These are phyloP conservation scores for Conticribra guillardii DNA, from an alignment of 108 stramenopile genomes.

Conservation along the genomic window DNA sequence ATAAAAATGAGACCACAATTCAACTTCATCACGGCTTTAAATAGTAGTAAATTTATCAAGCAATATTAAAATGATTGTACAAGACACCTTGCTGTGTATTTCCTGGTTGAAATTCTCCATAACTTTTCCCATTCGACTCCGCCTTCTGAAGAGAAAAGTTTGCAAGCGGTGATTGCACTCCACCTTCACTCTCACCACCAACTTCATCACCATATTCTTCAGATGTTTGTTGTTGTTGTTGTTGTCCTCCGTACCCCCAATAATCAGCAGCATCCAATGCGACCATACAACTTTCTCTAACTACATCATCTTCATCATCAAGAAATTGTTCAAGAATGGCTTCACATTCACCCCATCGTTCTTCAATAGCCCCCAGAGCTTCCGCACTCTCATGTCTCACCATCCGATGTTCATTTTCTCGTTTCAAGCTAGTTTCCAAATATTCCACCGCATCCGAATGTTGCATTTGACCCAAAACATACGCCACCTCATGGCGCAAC, in stretches of 20 bases:
- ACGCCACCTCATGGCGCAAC: slow-evolving; percentile 99
- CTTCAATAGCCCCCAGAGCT: slow-evolving; percentile 97
- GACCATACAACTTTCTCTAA: slow-evolving; percentile 92
- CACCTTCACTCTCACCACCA: background rate
- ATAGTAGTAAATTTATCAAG: background rate
- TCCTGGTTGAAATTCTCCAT: too few relatives aligned
- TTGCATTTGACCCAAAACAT: slow-evolving; percentile 97
- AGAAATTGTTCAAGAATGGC: slow-evolving; percentile 69
- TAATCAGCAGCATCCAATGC: slow-evolving; percentile 98
- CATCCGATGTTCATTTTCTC: slow-evolving; percentile 92
- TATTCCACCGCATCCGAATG: slow-evolving; percentile 84
- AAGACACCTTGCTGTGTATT: slow-evolving; percentile 29
- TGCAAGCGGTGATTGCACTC: too few relatives aligned
- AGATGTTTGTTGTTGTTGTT: too few relatives aligned
- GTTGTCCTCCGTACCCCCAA: slow-evolving; percentile 65
- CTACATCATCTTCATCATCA: slow-evolving; percentile 76
- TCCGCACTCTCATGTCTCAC: slow-evolving; percentile 98
- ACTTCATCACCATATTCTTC: background rate
- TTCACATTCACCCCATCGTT: slow-evolving; percentile 84
- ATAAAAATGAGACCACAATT: too few relatives aligned
- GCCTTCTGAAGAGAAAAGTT: slow-evolving; percentile 49
- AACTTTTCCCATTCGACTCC: slow-evolving; percentile 31
- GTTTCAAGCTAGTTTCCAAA: slow-evolving; percentile 66
- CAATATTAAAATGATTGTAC: slow-evolving; percentile 50
- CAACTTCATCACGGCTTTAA: background rate